Evolutionary conservation across 2,329 filamentous ascomycete species (phyloP).

Genomic region (Ceratocystis albifundus): DNA sequence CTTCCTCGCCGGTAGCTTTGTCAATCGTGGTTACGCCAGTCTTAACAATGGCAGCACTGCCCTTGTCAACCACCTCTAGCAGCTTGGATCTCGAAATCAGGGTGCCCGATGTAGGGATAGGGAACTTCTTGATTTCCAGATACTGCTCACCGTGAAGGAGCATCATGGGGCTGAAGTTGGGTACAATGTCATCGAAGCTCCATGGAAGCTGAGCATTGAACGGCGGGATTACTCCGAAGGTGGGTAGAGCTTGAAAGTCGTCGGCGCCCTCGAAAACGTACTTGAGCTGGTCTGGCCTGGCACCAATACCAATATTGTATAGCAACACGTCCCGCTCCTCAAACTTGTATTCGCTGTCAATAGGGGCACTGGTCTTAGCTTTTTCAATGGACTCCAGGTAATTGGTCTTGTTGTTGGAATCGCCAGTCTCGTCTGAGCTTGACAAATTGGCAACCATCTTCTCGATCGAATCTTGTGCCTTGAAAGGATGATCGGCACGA

Average conservation of each 20-base stretch:
- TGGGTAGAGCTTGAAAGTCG: constrained; percentile 85
- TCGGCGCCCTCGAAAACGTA: constrained; percentile 85
- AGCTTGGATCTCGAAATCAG: constrained; percentile 67
- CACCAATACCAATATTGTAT: constrained; percentile 90
- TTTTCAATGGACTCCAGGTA: constrained; percentile 64
- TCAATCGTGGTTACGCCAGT: constrained; percentile 72
- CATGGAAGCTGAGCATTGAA: constrained; percentile 77
- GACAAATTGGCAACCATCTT: constrained; percentile 72
- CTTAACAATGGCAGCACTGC: constrained; percentile 72
- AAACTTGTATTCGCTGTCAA: constrained; percentile 67
- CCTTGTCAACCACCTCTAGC: constrained; percentile 94
- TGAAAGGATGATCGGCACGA: constrained; percentile 74
- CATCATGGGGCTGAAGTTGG: constrained; percentile 98
- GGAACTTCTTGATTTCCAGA: constrained; percentile 85
- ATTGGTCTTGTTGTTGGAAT: constrained; percentile 42
- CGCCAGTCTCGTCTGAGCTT: constrained; percentile 55
- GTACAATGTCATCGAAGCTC: constrained; percentile 68
- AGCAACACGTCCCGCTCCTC: constrained; percentile 81
- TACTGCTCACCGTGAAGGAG: constrained; percentile 97
- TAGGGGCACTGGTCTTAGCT: constrained; percentile 58
- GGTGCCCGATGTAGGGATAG: constrained; percentile 72
- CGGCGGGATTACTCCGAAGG: constrained; percentile 91
- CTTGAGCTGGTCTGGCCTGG: constrained; percentile 76
- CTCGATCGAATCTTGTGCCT: constrained; percentile 62
- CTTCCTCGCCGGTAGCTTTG: constrained; percentile 70